Evolutionary conservation across 495 filamentous ascomycete genomes (phyloP).

Genomic region (Podospora anserina): DNA sequence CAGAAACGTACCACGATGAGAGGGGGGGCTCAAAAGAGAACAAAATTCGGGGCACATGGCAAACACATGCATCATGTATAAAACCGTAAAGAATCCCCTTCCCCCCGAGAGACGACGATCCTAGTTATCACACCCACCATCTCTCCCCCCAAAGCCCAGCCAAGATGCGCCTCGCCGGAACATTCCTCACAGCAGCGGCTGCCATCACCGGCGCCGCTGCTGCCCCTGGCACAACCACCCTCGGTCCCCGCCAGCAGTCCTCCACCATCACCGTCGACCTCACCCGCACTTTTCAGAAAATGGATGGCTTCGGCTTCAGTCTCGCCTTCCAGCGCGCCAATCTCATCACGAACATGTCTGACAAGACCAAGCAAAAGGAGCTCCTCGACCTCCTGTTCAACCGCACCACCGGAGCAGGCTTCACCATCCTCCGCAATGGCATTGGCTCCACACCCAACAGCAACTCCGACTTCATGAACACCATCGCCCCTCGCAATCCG

Average conservation of each 20-base stretch:
- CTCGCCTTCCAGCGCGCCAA: conserved; percentile 56
- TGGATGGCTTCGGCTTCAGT: conserved; percentile 53
- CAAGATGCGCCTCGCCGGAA: conserved; percentile 15
- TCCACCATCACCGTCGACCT: conserved; percentile 44
- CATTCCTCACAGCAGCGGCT: conserved; percentile 22
- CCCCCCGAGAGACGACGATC: neutral
- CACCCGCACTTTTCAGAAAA: conserved; percentile 43
- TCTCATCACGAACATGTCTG: conserved; percentile 47
- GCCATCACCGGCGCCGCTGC: conserved; percentile 7
- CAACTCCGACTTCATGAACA: conserved; percentile 47
- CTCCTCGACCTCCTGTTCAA: conserved; percentile 53
- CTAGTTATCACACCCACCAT: neutral
- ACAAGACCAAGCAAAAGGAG: conserved; percentile 43
- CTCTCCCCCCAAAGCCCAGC: neutral
- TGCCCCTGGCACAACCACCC: conserved; percentile 2
- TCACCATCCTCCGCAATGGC: conserved; percentile 55
- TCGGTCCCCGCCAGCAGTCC: conserved; percentile 31
- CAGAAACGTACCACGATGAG: neutral
- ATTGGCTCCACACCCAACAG: conserved; percentile 50
- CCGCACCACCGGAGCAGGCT: conserved; percentile 48
- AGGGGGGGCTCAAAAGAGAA: neutral
- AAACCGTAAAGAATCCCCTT: neutral
- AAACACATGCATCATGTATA: neutral
- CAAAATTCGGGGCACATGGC: neutral
- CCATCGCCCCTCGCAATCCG: conserved; percentile 46